These are phyloP conservation scores for Boletus hoseneyae DNA, from an alignment of 1,284 basidiomycete genomes.

Conservation along the genomic window DNA sequence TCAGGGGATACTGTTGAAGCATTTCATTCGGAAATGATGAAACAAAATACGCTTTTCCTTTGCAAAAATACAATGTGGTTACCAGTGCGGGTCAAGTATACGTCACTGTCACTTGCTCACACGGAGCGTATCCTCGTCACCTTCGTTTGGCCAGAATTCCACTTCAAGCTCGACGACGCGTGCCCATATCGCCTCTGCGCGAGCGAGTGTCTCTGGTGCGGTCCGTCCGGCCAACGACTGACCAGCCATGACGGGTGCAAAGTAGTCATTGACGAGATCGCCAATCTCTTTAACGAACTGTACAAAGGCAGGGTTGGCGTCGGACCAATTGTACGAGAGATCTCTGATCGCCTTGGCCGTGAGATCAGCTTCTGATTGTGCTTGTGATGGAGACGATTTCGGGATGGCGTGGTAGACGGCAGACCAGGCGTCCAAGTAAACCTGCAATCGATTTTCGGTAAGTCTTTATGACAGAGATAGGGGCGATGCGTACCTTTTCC, in stretches of 20 bases:
- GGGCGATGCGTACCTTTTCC: conserved; percentile 46
- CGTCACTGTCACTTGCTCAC: neutral
- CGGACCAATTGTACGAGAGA: conserved; percentile 66
- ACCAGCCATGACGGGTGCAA: conserved; percentile 14
- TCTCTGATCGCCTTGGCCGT: conserved; percentile 41
- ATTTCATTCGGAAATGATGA: too few species aligned
- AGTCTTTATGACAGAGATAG: neutral
- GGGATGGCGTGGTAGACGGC: conserved; percentile 39
- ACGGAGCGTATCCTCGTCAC: conserved; percentile 21
- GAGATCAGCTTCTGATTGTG: conserved; percentile 11
- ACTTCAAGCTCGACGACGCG: conserved; percentile 59
- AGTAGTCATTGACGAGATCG: conserved; percentile 48
- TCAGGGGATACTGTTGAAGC: too few species aligned
- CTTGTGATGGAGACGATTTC: conserved; percentile 1
- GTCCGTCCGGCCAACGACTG: conserved; percentile 7
- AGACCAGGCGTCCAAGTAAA: conserved; percentile 67
- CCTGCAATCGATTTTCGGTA: conserved; percentile 24
- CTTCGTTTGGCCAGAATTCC: conserved; percentile 53
- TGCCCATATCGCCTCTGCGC: conserved; percentile 54
- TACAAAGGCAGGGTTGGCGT: conserved; percentile 49
- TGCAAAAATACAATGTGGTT: too few species aligned
- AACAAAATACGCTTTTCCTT: too few species aligned
- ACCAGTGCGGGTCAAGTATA: too few species aligned
- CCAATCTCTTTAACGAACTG: conserved; percentile 57
- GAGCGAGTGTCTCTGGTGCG: conserved; percentile 11